phyloP scores from a whole-genome alignment of 257 asterid species.

The Cordia subcordata region DNA sequence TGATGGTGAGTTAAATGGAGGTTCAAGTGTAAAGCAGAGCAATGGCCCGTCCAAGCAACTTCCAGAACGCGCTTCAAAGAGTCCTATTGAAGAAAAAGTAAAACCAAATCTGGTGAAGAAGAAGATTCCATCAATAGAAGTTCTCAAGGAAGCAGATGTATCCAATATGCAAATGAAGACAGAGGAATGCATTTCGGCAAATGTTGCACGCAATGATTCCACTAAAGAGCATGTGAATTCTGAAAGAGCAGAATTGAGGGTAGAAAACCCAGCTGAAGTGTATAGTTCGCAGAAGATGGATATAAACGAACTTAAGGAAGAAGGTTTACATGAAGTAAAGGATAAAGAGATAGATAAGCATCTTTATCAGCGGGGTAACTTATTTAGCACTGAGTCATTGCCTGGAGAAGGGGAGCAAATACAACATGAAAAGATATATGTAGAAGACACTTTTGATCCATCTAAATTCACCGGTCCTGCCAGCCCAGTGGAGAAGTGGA shows the following conservation, averaged over 20 bases:
- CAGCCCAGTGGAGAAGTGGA: constrained; percentile 68
- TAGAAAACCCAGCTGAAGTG: constrained; percentile 10
- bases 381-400: constrained; percentile 14
- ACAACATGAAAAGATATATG: constrained; percentile 10
- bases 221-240: constrained; percentile 2
- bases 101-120: constrained; percentile 19
- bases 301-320: constrained; percentile 18
- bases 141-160: constrained; percentile 14
- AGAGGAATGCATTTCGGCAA: constrained; percentile 12
- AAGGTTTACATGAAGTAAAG: constrained; percentile 12
- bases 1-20: constrained; percentile 22
- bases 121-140: constrained; percentile 21
- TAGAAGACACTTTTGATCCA: constrained; percentile 35
- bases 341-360: neutral
- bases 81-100: constrained; percentile 9
- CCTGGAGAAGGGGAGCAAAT: constrained; percentile 18
- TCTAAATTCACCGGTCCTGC: constrained; percentile 39
- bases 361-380: constrained; percentile 13
- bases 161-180: constrained; percentile 15
- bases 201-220: constrained; percentile 8
- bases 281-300: constrained; percentile 11
- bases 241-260: constrained; percentile 18
- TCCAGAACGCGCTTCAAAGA: constrained; percentile 13
- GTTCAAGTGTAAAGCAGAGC: constrained; percentile 20
- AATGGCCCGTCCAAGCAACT: constrained; percentile 14